Evolutionary conservation across 345 rosid species (phyloP).

Genomic region (Raphanus raphanistrum): DNA sequence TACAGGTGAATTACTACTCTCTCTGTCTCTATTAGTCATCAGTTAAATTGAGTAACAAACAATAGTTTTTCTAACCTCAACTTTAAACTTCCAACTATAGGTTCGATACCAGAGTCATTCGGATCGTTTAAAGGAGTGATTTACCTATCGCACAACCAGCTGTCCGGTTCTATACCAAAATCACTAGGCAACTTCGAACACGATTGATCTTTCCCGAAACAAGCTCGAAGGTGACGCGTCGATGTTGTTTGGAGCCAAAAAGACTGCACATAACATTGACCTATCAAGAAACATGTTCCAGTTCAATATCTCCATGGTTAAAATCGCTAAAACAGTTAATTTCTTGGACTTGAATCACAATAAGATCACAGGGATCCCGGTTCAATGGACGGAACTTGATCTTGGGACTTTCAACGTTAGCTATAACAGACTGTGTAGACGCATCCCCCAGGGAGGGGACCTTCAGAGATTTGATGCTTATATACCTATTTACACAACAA

Average conservation of each 20-base stretch:
- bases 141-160: slow-evolving; percentile 63
- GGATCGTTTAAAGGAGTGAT: slow-evolving; percentile 29
- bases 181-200: slow-evolving; percentile 48
- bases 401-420: not conserved
- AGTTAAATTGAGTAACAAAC: not conserved
- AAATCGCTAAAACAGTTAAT: not conserved
- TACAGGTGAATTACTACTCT: not conserved
- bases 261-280: not conserved
- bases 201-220: slow-evolving; percentile 62
- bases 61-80: not conserved
- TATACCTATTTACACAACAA: not conserved
- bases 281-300: not conserved
- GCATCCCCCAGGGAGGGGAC: not conserved
- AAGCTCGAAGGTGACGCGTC: slow-evolving; percentile 62
- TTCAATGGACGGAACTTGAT: not conserved
- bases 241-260: not conserved
- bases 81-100: not conserved
- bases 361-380: not conserved
- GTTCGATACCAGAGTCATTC: not conserved
- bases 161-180: slow-evolving; percentile 55
- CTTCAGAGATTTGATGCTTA: not conserved
- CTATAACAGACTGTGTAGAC: not conserved
- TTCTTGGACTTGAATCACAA: not conserved
- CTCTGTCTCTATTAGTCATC: not conserved
- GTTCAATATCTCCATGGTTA: not conserved